Percentiles rank a stretch among this genome's conserved stretches.
These are phyloP conservation scores for Coprinopsis strossmayeri DNA, from an alignment of 768 basidiomycete species.

Conservation along the genomic window DNA sequence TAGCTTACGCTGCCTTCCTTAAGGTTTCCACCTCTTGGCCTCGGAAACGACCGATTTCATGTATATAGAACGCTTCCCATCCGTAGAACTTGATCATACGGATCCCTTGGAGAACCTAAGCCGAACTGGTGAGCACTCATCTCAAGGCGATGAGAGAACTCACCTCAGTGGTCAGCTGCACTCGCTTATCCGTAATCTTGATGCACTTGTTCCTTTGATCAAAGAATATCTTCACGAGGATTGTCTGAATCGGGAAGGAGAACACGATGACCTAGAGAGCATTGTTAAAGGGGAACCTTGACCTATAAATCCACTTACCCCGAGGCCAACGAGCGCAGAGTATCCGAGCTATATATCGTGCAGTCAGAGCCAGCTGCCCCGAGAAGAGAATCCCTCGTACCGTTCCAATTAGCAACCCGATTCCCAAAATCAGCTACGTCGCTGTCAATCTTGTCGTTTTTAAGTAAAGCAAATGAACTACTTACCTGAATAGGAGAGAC, in stretches of 20 bases:
- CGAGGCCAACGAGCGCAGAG: conserved; percentile 61
- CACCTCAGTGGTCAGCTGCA: conserved; percentile 62
- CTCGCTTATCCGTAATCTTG: conserved; percentile 60
- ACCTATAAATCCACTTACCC: conserved; percentile 18
- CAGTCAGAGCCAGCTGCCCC: neutral
- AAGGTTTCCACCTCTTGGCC: conserved; percentile 34
- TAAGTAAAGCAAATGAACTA: neutral
- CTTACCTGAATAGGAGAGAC: conserved; percentile 24
- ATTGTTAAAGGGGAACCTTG: too few relatives aligned
- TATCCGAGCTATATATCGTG: conserved; percentile 43
- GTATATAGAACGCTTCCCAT: conserved; percentile 47
- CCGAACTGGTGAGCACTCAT: too few relatives aligned
- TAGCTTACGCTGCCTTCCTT: conserved; percentile 30
- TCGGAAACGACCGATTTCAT: conserved; percentile 35
- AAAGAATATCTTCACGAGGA: conserved; percentile 49
- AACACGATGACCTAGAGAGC: conserved; percentile 46
- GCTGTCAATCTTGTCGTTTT: too few relatives aligned
- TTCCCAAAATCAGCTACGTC: conserved; percentile 42
- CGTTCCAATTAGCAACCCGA: conserved; percentile 55
- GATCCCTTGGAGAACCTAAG: conserved; percentile 56
- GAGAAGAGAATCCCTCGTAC: conserved; percentile 23
- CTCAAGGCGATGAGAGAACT: neutral
- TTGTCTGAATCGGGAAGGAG: conserved; percentile 51
- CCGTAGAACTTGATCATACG: conserved; percentile 59
- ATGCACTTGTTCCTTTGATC: conserved; percentile 48